Conservation (phyloP, 257 asterid genomes). For the Fraxinus americana region DNA sequence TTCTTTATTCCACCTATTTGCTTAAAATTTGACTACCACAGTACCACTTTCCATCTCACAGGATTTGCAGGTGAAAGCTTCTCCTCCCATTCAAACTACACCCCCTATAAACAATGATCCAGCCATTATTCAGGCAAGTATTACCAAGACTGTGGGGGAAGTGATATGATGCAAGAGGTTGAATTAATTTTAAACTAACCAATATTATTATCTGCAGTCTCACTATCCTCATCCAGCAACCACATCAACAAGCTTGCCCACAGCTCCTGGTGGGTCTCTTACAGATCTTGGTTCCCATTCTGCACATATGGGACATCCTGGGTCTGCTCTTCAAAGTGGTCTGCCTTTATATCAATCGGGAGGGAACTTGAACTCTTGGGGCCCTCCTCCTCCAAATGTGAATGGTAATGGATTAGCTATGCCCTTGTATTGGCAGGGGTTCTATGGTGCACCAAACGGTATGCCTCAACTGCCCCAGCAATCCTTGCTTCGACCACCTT, state of each 20-base stretch:
- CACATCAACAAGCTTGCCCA: slow-evolving; percentile 64
- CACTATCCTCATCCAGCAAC: slow-evolving; percentile 74
- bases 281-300: slow-evolving; percentile 62
- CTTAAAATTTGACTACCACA: slow-evolving; percentile 5
- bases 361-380: slow-evolving; percentile 87
- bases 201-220: slow-evolving; percentile 62
- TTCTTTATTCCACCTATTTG: slow-evolving; percentile 8
- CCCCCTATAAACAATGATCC: slow-evolving; percentile 81
- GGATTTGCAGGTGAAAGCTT: slow-evolving; percentile 95
- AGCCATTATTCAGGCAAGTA: slow-evolving; percentile 91
- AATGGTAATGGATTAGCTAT: slow-evolving; percentile 67
- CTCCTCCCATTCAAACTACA: slow-evolving; percentile 76
- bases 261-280: slow-evolving; percentile 55
- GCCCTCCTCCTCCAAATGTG: slow-evolving; percentile 75
- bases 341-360: slow-evolving; percentile 91
- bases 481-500: slow-evolving; percentile 81
- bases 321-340: slow-evolving; percentile 62
- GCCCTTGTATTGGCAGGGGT: slow-evolving; percentile 99
- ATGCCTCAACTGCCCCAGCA: slow-evolving; percentile 81
- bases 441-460: slow-evolving; percentile 80
- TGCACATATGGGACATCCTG: slow-evolving; percentile 67
- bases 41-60: slow-evolving; percentile 41
- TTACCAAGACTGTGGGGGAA: not conserved
- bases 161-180: slow-evolving; percentile 15
- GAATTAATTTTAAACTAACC: slow-evolving; percentile 26